phyloP scores from a whole-genome alignment of 495 filamentous ascomycete genomes.

The Viridothelium virens region DNA sequence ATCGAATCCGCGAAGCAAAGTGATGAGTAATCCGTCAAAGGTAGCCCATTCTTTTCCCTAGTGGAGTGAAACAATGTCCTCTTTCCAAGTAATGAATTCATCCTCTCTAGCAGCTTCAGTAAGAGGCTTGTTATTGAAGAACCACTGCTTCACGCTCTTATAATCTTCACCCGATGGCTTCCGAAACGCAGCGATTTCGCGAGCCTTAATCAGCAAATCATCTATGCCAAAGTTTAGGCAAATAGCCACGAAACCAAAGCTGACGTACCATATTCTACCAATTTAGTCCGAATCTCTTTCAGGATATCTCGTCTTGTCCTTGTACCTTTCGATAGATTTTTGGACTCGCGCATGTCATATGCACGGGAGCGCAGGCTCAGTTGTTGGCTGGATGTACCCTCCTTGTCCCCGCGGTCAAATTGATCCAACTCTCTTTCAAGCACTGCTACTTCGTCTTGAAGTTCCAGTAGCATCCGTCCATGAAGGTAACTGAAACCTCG shows the following conservation, averaged over 20 bases:
- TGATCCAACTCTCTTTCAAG: constrained; percentile 33
- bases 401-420: constrained; percentile 23
- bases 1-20: constrained; percentile 18
- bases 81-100: constrained; percentile 34
- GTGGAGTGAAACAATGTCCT: constrained; percentile 37
- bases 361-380: background rate
- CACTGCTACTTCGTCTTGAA: constrained; percentile 34
- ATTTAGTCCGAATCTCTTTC: constrained; percentile 26
- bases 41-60: constrained; percentile 36
- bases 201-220: constrained; percentile 34
- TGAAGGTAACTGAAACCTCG: constrained; percentile 37
- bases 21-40: constrained; percentile 37
- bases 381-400: background rate
- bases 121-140: constrained; percentile 30
- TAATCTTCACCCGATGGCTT: constrained; percentile 34
- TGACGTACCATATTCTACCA: constrained; percentile 34
- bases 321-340: constrained; percentile 10
- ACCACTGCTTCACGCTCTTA: constrained; percentile 31
- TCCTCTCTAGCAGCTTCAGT: constrained; percentile 23
- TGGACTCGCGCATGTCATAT: background rate
- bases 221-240: constrained; percentile 17
- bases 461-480: constrained; percentile 30
- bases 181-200: constrained; percentile 32
- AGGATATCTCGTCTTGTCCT: constrained; percentile 29
- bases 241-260: background rate